These are phyloP conservation scores for Rhizophagus prolifer DNA, from an alignment of 192 early-diverging fungal genomes.

Conservation along the genomic window DNA sequence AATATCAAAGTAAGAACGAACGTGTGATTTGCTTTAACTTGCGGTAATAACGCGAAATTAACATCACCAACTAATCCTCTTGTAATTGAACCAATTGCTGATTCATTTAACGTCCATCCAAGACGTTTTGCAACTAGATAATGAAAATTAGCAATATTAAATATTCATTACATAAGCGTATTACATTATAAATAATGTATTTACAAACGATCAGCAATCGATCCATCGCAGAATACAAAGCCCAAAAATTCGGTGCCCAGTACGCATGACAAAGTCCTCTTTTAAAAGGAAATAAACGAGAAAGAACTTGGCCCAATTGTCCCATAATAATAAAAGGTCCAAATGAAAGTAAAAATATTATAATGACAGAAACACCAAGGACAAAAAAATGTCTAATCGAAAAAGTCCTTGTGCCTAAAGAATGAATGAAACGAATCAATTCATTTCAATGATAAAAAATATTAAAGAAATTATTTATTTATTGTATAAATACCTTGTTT, in stretches of 20 bases:
- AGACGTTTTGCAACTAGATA: slow-evolving; percentile 38
- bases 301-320: slow-evolving; percentile 75
- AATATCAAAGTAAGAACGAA: slow-evolving; percentile 71
- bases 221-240: slow-evolving; percentile 82
- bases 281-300: slow-evolving; percentile 92
- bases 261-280: slow-evolving; percentile 95
- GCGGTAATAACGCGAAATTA: slow-evolving; percentile 76
- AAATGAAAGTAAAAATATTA: slow-evolving; percentile 78
- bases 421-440: not conserved
- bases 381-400: slow-evolving; percentile 48
- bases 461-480: not conserved
- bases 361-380: slow-evolving; percentile 63
- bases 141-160: not conserved
- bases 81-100: slow-evolving; percentile 64
- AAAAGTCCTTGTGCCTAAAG: slow-evolving; percentile 26
- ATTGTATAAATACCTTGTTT: not conserved
- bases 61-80: slow-evolving; percentile 91
- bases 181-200: slow-evolving; percentile 34
- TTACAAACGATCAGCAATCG: slow-evolving; percentile 64
- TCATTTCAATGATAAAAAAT: not conserved
- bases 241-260: slow-evolving; percentile 99
- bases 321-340: slow-evolving; percentile 73
- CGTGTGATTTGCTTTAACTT: slow-evolving; percentile 67
- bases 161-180: not conserved
- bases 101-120: slow-evolving; percentile 42